Conservation (phyloP, 169 alveolate genomes). For the Plasmodium relictum region DNA sequence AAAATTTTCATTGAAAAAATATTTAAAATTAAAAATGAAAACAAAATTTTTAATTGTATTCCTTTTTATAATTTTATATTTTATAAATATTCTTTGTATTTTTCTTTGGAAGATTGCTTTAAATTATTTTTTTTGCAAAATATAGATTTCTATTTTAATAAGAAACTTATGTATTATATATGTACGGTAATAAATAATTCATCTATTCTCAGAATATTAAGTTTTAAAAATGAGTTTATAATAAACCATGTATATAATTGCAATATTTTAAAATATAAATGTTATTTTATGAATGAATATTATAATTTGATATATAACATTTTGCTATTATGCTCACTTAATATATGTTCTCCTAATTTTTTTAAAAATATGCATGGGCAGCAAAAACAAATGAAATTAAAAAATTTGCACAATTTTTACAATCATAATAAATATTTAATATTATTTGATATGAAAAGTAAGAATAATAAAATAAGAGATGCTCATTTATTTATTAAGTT, state of each 20-base stretch:
- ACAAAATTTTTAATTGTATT: conserved; percentile 44
- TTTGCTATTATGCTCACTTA: conserved; percentile 33
- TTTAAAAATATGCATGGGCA: conserved; percentile 18
- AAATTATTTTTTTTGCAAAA: conserved; percentile 60
- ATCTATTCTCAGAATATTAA: conserved; percentile 30
- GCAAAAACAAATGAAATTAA: conserved; percentile 26
- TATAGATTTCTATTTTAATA: conserved; percentile 39
- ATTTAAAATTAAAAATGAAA: conserved; percentile 43
- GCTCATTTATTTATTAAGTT: conserved; percentile 32
- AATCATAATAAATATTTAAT: conserved; percentile 11
- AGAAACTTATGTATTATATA: conserved; percentile 27
- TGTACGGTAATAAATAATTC: conserved; percentile 32
- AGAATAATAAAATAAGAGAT: neutral
- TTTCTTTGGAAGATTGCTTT: conserved; percentile 54
- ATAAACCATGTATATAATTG: conserved; percentile 59
- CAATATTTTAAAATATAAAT: conserved; percentile 66
- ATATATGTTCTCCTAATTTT: conserved; percentile 26
- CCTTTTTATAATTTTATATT: conserved; percentile 26
- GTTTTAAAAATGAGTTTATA: conserved; percentile 30
- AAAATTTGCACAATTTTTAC: conserved; percentile 39
- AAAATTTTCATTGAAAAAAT: conserved; percentile 48
- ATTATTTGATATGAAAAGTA: conserved; percentile 3
- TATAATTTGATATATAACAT: conserved; percentile 50
- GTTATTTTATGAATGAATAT: conserved; percentile 24
- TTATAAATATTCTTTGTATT: conserved; percentile 20